Base-by-base conservation (phyloP, 306 rosid species). In the Fragaria ananassa region DNA sequence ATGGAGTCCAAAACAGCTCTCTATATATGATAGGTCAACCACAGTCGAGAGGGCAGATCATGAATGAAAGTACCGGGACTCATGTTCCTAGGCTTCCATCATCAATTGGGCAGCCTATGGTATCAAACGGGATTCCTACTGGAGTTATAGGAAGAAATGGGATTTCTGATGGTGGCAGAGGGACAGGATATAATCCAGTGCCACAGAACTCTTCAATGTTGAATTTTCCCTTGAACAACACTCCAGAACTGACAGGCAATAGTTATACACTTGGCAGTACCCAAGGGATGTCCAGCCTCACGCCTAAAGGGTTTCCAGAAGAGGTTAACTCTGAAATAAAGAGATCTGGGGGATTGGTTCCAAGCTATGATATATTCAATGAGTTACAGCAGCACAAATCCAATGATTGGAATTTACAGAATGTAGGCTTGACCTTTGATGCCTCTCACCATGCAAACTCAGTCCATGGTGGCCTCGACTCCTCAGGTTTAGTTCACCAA, bases 401-500 rank as follows among this genome's bases (percentile, higher is more conserved):
- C 62, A 90, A 86, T 70, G 95, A 95, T 51, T 92, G 98, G 98
- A 96, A 85, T 67, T 74, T 88, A 53, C 87, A 91, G 73, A 89
- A 86, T 73, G 79, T 83, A 5, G 87, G 93, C 64, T 73, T 85
- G 68, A 78, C 87, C 1, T 96, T 88, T 35, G 84, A 86, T 66
- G 79, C 89, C 68, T 85, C 93, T 29, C 97, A 83, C 61, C 93
- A 83, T 74, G 84, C 87, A 63, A 90, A 88, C 85, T 72, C 87
- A 68, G 63, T 80, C 44, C 94, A 84, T 45, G 87, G 90, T n/a
- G 87, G 83, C 82, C 84, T 89, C 5, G 93, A 87, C 2, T 78
- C 98, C 3, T 89, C 94, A 46, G 86, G 86, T 68, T 78, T 92
- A 76, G 91, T 81, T 74, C 92, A 89, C 66, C 97, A 84, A 71